These are phyloP conservation scores for Phytophthora ramorum DNA, from an alignment of 352 stramenopile genomes.

Conservation along the genomic window DNA sequence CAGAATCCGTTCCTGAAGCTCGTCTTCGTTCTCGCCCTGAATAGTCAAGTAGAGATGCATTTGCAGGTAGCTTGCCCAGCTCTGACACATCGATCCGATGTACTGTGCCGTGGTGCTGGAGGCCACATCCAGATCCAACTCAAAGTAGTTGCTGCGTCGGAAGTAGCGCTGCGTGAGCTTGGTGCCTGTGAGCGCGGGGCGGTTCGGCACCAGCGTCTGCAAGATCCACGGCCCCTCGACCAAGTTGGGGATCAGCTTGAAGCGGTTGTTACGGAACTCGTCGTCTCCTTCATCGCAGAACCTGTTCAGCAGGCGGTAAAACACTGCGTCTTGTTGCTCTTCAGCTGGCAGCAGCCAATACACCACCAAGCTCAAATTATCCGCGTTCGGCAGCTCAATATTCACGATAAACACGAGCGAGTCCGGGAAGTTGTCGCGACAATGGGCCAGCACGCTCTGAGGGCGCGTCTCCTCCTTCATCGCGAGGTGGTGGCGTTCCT, in stretches of 20 bases:
- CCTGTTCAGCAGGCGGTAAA: constrained; percentile 61
- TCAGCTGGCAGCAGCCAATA: constrained; percentile 71
- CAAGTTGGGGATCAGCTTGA: constrained; percentile 92
- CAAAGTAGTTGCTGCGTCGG: constrained; percentile 80
- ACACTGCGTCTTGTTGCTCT: constrained; percentile 41
- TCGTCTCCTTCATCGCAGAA: constrained; percentile 59
- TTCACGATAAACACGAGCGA: constrained; percentile 90
- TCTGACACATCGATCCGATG: constrained; percentile 84
- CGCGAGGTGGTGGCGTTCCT: constrained; percentile 63
- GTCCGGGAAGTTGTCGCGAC: constrained; percentile 47
- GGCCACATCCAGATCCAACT: constrained; percentile 87
- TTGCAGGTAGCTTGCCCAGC: constrained; percentile 71
- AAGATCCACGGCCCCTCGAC: constrained; percentile 87
- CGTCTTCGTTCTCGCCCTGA: constrained; percentile 69
- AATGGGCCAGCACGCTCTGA: constrained; percentile 62
- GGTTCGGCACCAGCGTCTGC: constrained; percentile 80
- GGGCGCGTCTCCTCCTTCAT: constrained; percentile 49
- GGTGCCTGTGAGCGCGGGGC: constrained; percentile 83
- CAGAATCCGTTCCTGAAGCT: constrained; percentile 80
- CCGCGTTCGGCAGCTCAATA: constrained; percentile 76
- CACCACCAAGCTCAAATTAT: constrained; percentile 75
- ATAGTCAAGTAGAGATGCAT: constrained; percentile 87
- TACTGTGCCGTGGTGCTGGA: constrained; percentile 79
- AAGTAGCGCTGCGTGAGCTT: constrained; percentile 92
- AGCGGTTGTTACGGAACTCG: constrained; percentile 72